Evolutionary conservation across 345 rosid genomes (phyloP).

Genomic region (Lumnitzera littorea): DNA sequence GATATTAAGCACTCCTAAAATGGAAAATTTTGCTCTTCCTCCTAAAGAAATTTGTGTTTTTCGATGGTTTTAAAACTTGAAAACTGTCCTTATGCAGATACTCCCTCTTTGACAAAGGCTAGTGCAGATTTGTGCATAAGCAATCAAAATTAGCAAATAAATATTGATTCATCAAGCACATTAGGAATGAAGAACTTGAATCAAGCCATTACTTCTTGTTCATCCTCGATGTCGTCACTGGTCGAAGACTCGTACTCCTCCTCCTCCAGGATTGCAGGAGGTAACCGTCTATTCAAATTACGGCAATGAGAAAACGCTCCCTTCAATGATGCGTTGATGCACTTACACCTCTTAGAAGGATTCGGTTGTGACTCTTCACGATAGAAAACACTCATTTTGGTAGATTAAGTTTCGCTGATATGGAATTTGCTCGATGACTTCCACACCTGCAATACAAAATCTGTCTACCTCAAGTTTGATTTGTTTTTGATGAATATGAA

Average conservation of each 20-base stretch:
- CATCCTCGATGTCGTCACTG: conserved; percentile 35
- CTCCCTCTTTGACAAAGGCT: too few species aligned
- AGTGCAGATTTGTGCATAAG: too few species aligned
- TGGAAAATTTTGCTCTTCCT: too few species aligned
- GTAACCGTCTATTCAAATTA: conserved; percentile 23
- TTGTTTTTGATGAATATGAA: too few species aligned
- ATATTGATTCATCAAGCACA: too few species aligned
- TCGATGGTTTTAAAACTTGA: too few species aligned
- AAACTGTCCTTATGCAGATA: too few species aligned
- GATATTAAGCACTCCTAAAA: too few species aligned
- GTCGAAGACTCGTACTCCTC: conserved; percentile 27
- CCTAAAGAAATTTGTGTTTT: too few species aligned
- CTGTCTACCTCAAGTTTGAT: background rate
- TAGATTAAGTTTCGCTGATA: background rate
- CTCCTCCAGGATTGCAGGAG: conserved; percentile 26
- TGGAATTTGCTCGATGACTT: background rate
- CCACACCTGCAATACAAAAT: background rate
- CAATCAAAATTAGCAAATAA: too few species aligned
- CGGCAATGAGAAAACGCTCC: conserved; percentile 49
- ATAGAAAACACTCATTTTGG: conserved; percentile 46
- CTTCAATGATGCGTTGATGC: conserved; percentile 36
- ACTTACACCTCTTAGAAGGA: conserved; percentile 37
- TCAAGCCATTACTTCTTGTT: conserved; percentile 32
- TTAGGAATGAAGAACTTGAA: too few species aligned
- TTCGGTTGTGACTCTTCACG: conserved; percentile 34